These are phyloP conservation scores for Stenogyne calaminthoides DNA, from an alignment of 305 asterid genomes.

Conservation along the genomic window DNA sequence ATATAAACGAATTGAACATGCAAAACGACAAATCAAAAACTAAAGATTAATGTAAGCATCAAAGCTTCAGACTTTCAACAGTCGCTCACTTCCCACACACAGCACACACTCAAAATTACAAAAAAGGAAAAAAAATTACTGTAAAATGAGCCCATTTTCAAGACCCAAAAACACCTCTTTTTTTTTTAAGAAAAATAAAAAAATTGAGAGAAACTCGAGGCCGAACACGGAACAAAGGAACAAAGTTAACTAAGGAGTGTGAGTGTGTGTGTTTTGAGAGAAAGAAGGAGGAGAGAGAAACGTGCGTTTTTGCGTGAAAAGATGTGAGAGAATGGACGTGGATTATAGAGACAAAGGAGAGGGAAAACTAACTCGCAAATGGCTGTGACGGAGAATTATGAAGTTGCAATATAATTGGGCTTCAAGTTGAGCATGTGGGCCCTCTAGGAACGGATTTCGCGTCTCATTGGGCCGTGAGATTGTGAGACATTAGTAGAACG, in stretches of 20 bases:
- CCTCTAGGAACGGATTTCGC: neutral
- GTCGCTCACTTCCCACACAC: slow-evolving; percentile 16
- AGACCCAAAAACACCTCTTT: slow-evolving; percentile 23
- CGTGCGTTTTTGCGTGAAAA: slow-evolving; percentile 60
- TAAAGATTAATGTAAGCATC: slow-evolving; percentile 20
- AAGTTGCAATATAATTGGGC: slow-evolving; percentile 27
- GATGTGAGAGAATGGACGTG: slow-evolving; percentile 48
- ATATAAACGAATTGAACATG: slow-evolving; percentile 31
- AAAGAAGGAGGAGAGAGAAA: slow-evolving; percentile 47
- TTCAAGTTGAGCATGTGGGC: slow-evolving; percentile 15
- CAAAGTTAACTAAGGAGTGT: slow-evolving; percentile 38
- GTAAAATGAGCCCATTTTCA: slow-evolving; percentile 33
- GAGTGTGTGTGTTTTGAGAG: slow-evolving; percentile 29
- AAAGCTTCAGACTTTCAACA: slow-evolving; percentile 21
- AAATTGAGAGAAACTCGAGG: slow-evolving; percentile 43
- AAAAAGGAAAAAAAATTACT: neutral
- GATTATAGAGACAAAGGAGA: slow-evolving; percentile 21
- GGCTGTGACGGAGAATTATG: slow-evolving; percentile 26
- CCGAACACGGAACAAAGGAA: slow-evolving; percentile 45
- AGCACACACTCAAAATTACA: slow-evolving; percentile 19
- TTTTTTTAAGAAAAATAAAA: neutral
- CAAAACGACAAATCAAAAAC: slow-evolving; percentile 33
- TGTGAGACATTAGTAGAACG: neutral
- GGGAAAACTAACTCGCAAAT: neutral
- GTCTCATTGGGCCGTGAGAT: slow-evolving; percentile 33